Base-by-base conservation (phyloP, 106 monocot species). In the Dioscorea zingiberensis region DNA sequence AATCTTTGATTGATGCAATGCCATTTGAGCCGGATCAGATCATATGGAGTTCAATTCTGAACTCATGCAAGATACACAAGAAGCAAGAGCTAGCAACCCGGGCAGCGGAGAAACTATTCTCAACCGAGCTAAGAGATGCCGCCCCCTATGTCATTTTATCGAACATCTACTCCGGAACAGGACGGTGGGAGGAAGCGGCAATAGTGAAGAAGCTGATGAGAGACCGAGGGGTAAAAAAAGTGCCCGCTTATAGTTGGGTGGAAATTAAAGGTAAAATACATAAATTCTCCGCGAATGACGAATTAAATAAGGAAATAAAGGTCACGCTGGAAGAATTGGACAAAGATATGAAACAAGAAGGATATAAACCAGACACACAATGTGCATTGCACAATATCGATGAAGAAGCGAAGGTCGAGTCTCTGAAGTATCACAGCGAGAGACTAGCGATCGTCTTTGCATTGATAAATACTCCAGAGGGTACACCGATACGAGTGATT, bases 41-140 rank as follows among this genome's bases (percentile, higher is more conserved):
- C 45, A 86, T 92, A 13, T 97, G 97, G 97, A 86, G 66, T 46
- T 88, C 92, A 10, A 56, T 97, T 58, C 56, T 97, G 63, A 81
- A 92, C 55, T 83, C 97, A 21, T 88, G 97, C 66, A 81, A 87
- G 72, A 88, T 88, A 9, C 88, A 97, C 65, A 69, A 72, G 38
- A 83, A 88, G 60, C 68, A 80, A 69, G 74, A 75, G 27, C 59
- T 97, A 18, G 92, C 77, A 0, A 68, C 47, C 53, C 29, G 32
- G n/a, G 84, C 88, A 24, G 75, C 81, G 32, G 80, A 86, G 28
- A 84, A 83, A 68, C 72, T 97, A 10, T 84, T 92, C 32, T 13
- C 13, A 7, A 86, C 89, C 78, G 80, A 75, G 26, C 69, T 84
- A 46, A 63, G 51, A 4, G 92, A 97, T 71, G 78, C 92, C 3